A percentile compares a stretch with the other conserved stretches of the same genome.
Evolutionary conservation across 2,329 filamentous ascomycete genomes (phyloP).

Genomic region (Xylaria sp.): DNA sequence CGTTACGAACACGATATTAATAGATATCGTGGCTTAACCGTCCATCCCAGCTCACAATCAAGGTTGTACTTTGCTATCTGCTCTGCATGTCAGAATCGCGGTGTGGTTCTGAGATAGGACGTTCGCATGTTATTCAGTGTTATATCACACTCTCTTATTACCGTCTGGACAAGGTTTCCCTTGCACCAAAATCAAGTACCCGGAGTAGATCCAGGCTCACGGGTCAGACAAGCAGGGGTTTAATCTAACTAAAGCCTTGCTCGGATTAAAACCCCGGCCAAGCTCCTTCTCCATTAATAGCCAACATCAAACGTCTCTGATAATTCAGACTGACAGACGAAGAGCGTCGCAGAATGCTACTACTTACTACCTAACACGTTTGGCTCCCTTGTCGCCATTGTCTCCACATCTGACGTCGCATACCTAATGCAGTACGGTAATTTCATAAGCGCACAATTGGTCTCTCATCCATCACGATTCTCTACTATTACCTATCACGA

Average conservation of each 20-base stretch:
- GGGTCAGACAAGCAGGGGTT: slow-evolving; percentile 11
- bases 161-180: slow-evolving; percentile 12
- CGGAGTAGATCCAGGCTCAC: slow-evolving; percentile 27
- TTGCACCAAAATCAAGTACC: slow-evolving; percentile 4
- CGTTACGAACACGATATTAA: slow-evolving; percentile 12
- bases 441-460: slow-evolving; percentile 13
- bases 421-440: slow-evolving; percentile 24
- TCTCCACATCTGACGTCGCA: slow-evolving; percentile 14
- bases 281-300: slow-evolving; percentile 14
- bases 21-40: slow-evolving; percentile 5
- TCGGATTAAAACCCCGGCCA: background rate
- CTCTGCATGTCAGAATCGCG: slow-evolving; percentile 32
- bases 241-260: slow-evolving; percentile 7
- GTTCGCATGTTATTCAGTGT: slow-evolving; percentile 7
- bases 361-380: background rate
- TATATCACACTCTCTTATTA: slow-evolving; percentile 17
- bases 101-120: slow-evolving; percentile 21
- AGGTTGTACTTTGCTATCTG: slow-evolving; percentile 31
- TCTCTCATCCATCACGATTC: background rate
- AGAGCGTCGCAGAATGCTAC: background rate
- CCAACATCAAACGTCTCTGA: background rate
- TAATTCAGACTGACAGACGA: slow-evolving; percentile 3
- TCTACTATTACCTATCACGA: slow-evolving; percentile 21
- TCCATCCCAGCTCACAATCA: slow-evolving; percentile 1
- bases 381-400: slow-evolving; percentile 7